Percentiles rank a stretch among this genome's conserved stretches.
Conservation (phyloP, 331 rosid genomes). For the Quercus tomentella region DNA sequence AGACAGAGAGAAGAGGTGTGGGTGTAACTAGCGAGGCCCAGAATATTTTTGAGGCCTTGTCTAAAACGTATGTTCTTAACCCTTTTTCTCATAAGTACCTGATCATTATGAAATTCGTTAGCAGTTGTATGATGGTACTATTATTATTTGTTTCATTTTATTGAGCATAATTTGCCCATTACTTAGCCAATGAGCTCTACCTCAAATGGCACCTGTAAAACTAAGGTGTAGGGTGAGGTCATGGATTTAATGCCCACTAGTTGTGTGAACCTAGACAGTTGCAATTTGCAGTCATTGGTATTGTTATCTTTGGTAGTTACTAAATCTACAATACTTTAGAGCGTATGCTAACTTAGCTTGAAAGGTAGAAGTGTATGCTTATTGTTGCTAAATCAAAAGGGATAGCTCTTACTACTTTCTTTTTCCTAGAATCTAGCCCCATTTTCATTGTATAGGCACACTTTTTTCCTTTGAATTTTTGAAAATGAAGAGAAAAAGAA, state of each 20-base stretch:
- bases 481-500: background rate
- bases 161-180: background rate
- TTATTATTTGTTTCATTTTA: background rate
- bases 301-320: background rate
- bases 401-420: background rate
- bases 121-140: background rate
- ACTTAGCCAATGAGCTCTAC: background rate
- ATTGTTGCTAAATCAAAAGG: background rate
- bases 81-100: background rate
- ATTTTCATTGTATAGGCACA: no score
- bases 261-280: background rate
- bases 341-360: background rate
- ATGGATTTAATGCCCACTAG: no score
- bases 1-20: conserved; percentile 86
- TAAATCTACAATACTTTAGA: background rate
- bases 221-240: no score
- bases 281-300: background rate
- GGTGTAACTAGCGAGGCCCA: conserved; percentile 89
- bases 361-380: background rate
- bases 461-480: background rate
- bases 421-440: no score
- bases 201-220: no score
- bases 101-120: background rate
- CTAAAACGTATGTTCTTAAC: conserved; percentile 68
- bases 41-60: conserved; percentile 79